Evolutionary conservation across 2,329 filamentous ascomycete genomes (phyloP).

Genomic region (Aspergillus phoenicis): DNA sequence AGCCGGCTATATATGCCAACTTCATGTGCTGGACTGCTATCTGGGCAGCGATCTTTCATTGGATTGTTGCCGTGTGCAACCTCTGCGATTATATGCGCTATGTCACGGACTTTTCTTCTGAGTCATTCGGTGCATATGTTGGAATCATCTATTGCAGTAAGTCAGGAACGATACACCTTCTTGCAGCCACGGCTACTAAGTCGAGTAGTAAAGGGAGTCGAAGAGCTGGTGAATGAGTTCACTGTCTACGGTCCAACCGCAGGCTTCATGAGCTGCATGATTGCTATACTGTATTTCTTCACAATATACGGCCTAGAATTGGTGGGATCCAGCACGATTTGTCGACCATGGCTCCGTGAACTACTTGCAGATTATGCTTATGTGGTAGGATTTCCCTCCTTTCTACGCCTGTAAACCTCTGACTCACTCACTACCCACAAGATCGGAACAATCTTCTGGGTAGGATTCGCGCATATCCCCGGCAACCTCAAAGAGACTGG

Average conservation of each 20-base stretch:
- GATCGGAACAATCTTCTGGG: slow-evolving; percentile 71
- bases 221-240: slow-evolving; percentile 58
- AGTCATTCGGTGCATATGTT: slow-evolving; percentile 58
- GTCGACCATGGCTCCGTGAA: slow-evolving; percentile 48
- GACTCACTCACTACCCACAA: too few species aligned
- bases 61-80: slow-evolving; percentile 57
- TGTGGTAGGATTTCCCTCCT: slow-evolving; percentile 36
- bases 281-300: slow-evolving; percentile 56
- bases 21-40: slow-evolving; percentile 61
- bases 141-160: slow-evolving; percentile 58
- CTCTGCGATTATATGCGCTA: slow-evolving; percentile 62
- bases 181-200: not conserved
- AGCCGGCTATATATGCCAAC: slow-evolving; percentile 54
- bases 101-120: slow-evolving; percentile 59
- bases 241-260: slow-evolving; percentile 42
- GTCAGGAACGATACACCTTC: slow-evolving; percentile 13
- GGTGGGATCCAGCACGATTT: slow-evolving; percentile 54
- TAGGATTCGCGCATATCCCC: slow-evolving; percentile 77
- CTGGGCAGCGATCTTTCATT: slow-evolving; percentile 61
- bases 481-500: slow-evolving; percentile 71
- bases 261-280: slow-evolving; percentile 54
- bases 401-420: not conserved
- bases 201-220: slow-evolving; percentile 57
- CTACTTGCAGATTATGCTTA: slow-evolving; percentile 58
- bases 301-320: slow-evolving; percentile 54